Conservation (phyloP, 225 moss, liverwort and hornwort genomes). For the Sphagnum tenellum region DNA sequence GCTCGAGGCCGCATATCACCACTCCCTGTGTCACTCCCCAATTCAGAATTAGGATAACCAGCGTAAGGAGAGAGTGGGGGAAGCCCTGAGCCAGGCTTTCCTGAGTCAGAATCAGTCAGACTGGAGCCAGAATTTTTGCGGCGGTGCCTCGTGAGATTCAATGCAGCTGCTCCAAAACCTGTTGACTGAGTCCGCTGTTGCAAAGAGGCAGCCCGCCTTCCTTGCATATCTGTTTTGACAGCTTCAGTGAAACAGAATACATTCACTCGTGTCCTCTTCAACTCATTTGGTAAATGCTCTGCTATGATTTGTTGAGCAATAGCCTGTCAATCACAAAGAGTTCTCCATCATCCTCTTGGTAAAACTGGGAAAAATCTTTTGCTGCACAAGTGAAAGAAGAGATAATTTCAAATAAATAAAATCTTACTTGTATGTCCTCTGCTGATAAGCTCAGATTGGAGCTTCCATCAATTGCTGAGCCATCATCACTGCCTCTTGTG, state of each 20-base stretch:
- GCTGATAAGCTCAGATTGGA: constrained; percentile 49
- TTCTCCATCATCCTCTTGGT: background rate
- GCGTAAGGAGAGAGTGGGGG: constrained; percentile 68
- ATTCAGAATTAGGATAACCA: constrained; percentile 70
- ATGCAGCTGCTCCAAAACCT: constrained; percentile 31
- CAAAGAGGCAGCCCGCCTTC: constrained; percentile 17
- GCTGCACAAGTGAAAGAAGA: background rate
- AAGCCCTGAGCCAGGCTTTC: constrained; percentile 46
- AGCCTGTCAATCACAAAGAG: constrained; percentile 31
- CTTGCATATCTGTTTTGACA: constrained; percentile 28
- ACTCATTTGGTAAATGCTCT: constrained; percentile 69
- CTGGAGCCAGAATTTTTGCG: constrained; percentile 74
- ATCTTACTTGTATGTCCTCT: constrained; percentile 68
- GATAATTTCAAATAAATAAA: background rate
- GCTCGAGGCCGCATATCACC: constrained; percentile 30
- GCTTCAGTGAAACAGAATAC: constrained; percentile 83
- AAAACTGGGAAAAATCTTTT: background rate
- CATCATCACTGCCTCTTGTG: constrained; percentile 59
- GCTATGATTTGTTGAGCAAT: constrained; percentile 60
- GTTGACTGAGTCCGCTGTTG: constrained; percentile 35
- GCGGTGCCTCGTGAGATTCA: constrained; percentile 47
- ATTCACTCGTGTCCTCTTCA: constrained; percentile 80
- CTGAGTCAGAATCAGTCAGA: constrained; percentile 64
- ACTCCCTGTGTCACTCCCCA: constrained; percentile 68
- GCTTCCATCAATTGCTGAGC: constrained; percentile 42